These are phyloP conservation scores for Fusarium tanahbumbuense DNA, from an alignment of 2,329 filamentous ascomycete species.

Conservation along the genomic window DNA sequence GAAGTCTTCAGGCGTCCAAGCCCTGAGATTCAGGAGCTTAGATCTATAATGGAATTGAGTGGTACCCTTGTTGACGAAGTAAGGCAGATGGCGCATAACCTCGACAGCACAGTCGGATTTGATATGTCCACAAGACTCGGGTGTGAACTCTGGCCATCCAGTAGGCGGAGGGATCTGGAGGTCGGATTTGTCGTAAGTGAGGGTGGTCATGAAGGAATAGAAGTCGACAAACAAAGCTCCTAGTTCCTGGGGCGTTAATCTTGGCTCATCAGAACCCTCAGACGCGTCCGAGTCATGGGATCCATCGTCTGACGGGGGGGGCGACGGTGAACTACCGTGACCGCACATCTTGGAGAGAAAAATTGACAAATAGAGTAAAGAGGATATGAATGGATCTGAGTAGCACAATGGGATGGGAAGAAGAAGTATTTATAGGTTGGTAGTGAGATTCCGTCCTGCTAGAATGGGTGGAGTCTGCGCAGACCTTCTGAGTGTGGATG, in stretches of 20 bases:
- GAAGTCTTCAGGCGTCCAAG: background rate
- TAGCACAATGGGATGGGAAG: background rate
- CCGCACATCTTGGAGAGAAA: background rate
- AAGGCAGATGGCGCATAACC: slow-evolving; percentile 1
- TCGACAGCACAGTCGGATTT: slow-evolving; percentile 1
- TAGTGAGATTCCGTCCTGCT: background rate
- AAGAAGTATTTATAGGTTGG: background rate
- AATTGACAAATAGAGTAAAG: background rate
- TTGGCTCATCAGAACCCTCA: background rate
- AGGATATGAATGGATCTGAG: background rate
- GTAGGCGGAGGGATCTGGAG: background rate
- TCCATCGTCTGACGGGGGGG: background rate
- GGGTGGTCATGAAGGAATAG: background rate
- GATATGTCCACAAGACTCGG: background rate
- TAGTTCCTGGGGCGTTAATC: background rate
- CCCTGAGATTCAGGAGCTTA: background rate
- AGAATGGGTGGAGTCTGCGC: too few species aligned
- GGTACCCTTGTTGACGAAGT: background rate
- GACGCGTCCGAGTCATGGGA: background rate
- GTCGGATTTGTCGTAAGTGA: background rate
- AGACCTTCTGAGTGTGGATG: too few species aligned
- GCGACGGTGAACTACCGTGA: background rate
- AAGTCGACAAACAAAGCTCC: background rate
- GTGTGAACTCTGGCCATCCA: background rate
- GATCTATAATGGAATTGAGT: background rate